Conservation (phyloP, 2,329 filamentous ascomycete genomes). For the Colletotrichum euphorbiae region DNA sequence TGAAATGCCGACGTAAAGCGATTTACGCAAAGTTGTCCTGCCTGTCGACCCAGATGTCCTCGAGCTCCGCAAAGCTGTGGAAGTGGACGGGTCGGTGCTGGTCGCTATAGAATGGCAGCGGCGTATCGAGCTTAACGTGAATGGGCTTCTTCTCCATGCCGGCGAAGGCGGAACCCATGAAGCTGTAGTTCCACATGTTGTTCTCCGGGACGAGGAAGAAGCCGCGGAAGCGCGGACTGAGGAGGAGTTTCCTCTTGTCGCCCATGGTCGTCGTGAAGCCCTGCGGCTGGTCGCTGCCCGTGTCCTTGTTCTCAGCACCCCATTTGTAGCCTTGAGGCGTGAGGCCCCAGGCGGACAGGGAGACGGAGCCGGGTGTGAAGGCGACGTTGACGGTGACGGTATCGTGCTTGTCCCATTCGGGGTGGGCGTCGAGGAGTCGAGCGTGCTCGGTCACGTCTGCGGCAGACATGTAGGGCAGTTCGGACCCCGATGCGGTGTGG, state of each 20-base stretch:
- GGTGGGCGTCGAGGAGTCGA: slow-evolving; percentile 85
- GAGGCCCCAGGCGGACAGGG: slow-evolving; percentile 91
- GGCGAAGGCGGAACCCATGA: slow-evolving; percentile 92
- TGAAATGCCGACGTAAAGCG: background rate
- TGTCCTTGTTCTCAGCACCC: slow-evolving; percentile 96
- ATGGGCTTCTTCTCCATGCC: slow-evolving; percentile 91
- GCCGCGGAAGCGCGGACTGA: slow-evolving; percentile 93
- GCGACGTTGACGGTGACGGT: slow-evolving; percentile 95
- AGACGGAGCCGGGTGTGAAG: slow-evolving; percentile 97
- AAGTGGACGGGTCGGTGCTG: slow-evolving; percentile 95
- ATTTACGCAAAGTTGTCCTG: slow-evolving; percentile 89
- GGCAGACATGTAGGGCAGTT: slow-evolving; percentile 95
- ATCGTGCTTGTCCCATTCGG: slow-evolving; percentile 82
- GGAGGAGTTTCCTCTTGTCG: slow-evolving; percentile 91
- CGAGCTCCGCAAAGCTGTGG: slow-evolving; percentile 95
- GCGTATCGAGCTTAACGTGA: slow-evolving; percentile 94
- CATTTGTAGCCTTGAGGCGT: slow-evolving; percentile 95
- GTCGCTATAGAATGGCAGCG: slow-evolving; percentile 89
- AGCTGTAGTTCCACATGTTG: slow-evolving; percentile 96
- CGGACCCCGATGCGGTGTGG: slow-evolving; percentile 94
- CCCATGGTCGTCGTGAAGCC: slow-evolving; percentile 94
- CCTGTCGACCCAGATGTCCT: slow-evolving; percentile 96
- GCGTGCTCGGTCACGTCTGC: slow-evolving; percentile 95
- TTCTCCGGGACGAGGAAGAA: slow-evolving; percentile 97
- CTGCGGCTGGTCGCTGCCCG: slow-evolving; percentile 89